These are phyloP conservation scores for Geosmithia morbida DNA, from an alignment of 2,329 filamentous ascomycete species.

Conservation along the genomic window DNA sequence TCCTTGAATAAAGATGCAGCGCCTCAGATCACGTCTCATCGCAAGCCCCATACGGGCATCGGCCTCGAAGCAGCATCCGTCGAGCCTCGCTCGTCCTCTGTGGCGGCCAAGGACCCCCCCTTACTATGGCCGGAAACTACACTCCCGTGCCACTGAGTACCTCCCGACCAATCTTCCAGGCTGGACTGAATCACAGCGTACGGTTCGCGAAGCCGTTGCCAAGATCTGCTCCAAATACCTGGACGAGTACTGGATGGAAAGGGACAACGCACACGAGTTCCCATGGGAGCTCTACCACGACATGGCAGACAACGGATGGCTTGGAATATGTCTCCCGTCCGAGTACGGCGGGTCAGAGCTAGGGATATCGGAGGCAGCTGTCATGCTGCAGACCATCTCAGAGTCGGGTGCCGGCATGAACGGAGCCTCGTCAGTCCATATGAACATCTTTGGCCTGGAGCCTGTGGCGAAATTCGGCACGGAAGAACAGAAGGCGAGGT, in stretches of 20 bases:
- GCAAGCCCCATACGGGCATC: too few species aligned
- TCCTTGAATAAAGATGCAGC: too few species aligned
- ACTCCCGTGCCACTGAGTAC: conserved; percentile 34
- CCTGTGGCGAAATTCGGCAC: conserved; percentile 57
- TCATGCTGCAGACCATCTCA: conserved; percentile 75
- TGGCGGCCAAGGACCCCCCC: too few species aligned
- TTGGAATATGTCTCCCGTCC: conserved; percentile 68
- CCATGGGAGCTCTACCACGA: conserved; percentile 64
- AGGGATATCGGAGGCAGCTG: conserved; percentile 67
- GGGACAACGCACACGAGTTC: conserved; percentile 54
- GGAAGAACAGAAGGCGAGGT: conserved; percentile 43
- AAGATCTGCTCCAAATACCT: conserved; percentile 58
- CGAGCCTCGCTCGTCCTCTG: too few species aligned
- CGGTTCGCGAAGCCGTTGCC: conserved; percentile 55
- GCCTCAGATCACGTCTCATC: too few species aligned
- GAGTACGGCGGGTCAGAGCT: conserved; percentile 59
- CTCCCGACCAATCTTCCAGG: conserved; percentile 25
- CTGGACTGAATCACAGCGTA: conserved; percentile 59
- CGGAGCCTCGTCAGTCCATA: conserved; percentile 46
- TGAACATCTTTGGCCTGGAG: conserved; percentile 62
- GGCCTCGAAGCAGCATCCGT: too few species aligned
- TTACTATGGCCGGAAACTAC: background rate
- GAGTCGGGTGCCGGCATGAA: conserved; percentile 72
- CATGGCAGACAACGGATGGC: conserved; percentile 61
- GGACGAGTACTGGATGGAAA: conserved; percentile 63